Conservation (phyloP, 306 rosid genomes). For the Datisca glomerata region DNA sequence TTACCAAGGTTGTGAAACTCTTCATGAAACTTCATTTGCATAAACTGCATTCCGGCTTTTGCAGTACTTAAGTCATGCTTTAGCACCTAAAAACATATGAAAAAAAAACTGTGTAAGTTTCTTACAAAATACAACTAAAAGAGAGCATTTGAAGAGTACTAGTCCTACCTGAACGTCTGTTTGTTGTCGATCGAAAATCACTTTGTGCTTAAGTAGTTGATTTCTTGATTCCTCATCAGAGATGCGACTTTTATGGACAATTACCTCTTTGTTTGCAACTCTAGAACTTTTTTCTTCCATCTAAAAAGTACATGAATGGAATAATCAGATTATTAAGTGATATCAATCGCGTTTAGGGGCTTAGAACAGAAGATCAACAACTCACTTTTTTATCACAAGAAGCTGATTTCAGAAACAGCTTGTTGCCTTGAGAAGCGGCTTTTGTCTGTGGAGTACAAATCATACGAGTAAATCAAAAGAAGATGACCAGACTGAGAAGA, state of each 20-base stretch:
- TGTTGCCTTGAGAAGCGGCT: conserved; percentile 35
- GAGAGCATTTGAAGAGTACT: not conserved
- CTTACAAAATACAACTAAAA: not conserved
- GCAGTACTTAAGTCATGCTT: conserved; percentile 57
- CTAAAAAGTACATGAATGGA: conserved; percentile 12
- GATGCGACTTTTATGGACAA: conserved; percentile 19
- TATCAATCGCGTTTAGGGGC: not conserved
- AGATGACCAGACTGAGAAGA: too few species aligned
- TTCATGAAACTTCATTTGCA: conserved; percentile 80
- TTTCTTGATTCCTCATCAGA: conserved; percentile 43
- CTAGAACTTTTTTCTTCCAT: conserved; percentile 20
- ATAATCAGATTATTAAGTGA: not conserved
- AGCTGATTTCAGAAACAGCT: conserved; percentile 26
- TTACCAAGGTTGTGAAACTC: conserved; percentile 83
- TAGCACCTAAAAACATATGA: conserved; percentile 42
- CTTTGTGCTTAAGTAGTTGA: conserved; percentile 42
- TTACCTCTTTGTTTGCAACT: conserved; percentile 32
- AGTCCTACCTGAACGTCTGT: conserved; percentile 51
- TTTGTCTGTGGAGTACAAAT: conserved; percentile 37
- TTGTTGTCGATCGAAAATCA: conserved; percentile 67
- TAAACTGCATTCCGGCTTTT: conserved; percentile 77
- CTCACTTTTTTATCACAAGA: conserved; percentile 45
- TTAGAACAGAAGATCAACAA: conserved; percentile 1
- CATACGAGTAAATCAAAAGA: too few species aligned
- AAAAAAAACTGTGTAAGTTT: conserved; percentile 3